Evolutionary conservation across 805 yeast species (phyloP).

Genomic region (Komagataella phaffii): DNA sequence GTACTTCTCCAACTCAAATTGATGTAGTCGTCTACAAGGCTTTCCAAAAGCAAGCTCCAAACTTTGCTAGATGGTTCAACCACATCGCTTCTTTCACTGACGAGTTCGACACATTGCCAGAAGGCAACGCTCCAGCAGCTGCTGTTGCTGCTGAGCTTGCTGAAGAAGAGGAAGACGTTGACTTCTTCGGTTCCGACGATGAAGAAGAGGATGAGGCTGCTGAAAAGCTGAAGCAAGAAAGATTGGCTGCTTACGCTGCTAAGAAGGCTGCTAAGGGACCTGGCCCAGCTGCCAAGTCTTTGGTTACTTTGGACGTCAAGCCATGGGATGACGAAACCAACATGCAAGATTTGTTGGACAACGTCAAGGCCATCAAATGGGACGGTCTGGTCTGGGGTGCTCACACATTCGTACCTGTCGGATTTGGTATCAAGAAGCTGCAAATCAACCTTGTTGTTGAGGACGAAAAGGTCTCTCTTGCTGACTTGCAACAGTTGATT

Average conservation of each 20-base stretch:
- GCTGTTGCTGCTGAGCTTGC: conserved; percentile 58
- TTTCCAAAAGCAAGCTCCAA: conserved; percentile 84
- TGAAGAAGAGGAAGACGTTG: conserved; percentile 86
- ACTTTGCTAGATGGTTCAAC: conserved; percentile 96
- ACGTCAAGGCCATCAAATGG: conserved; percentile 71
- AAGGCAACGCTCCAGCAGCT: conserved; percentile 55
- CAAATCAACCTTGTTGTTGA: conserved; percentile 97
- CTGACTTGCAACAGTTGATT: conserved; percentile 64
- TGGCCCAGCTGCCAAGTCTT: conserved; percentile 96
- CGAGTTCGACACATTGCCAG: conserved; percentile 74
- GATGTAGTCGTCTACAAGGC: conserved; percentile 92
- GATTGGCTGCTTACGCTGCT: conserved; percentile 96
- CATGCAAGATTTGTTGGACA: conserved; percentile 74
- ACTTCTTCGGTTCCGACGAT: conserved; percentile 83
- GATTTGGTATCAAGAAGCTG: conserved; percentile 98
- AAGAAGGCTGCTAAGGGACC: conserved; percentile 96
- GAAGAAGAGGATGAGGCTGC: conserved; percentile 95
- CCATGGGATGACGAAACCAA: conserved; percentile 99
- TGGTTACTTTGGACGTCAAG: conserved; percentile 94
- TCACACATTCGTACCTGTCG: conserved; percentile 89
- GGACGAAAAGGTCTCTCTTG: conserved; percentile 91
- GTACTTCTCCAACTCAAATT: conserved; percentile 88
- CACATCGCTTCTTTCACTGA: conserved; percentile 90
- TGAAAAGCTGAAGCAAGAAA: conserved; percentile 92
- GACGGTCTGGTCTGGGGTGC: conserved; percentile 99